These are phyloP conservation scores for Geosmithia putterillii DNA, from an alignment of 2,329 filamentous ascomycete genomes.

Conservation along the genomic window DNA sequence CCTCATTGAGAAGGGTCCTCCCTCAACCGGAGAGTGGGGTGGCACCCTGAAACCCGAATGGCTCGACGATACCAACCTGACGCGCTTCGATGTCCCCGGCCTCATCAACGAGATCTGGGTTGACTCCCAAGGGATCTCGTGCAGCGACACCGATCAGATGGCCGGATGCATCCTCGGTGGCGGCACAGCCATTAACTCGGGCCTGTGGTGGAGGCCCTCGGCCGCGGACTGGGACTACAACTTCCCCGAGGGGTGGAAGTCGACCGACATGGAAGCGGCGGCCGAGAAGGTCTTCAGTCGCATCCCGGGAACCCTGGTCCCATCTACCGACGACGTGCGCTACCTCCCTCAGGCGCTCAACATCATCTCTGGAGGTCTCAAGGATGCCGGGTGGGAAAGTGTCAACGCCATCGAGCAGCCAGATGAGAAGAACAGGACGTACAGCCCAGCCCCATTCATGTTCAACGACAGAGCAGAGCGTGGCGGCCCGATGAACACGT, in stretches of 20 bases:
- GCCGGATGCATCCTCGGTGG: slow-evolving; percentile 61
- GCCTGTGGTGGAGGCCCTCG: slow-evolving; percentile 57
- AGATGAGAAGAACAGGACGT: slow-evolving; percentile 52
- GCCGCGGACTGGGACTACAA: slow-evolving; percentile 58
- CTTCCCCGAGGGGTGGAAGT: slow-evolving; percentile 62
- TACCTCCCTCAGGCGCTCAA: slow-evolving; percentile 58
- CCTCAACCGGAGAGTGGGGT: slow-evolving; percentile 53
- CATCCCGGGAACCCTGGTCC: slow-evolving; percentile 57
- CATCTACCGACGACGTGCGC: slow-evolving; percentile 52
- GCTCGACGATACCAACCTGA: slow-evolving; percentile 48
- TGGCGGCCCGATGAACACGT: slow-evolving; percentile 59
- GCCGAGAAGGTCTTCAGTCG: slow-evolving; percentile 51
- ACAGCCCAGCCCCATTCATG: slow-evolving; percentile 54
- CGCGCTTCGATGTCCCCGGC: slow-evolving; percentile 60
- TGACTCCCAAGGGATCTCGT: slow-evolving; percentile 50
- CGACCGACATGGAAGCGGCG: slow-evolving; percentile 45
- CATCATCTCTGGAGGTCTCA: slow-evolving; percentile 46
- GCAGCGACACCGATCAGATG: slow-evolving; percentile 61
- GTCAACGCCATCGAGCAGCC: slow-evolving; percentile 49
- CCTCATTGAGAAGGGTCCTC: slow-evolving; percentile 47
- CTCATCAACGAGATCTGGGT: slow-evolving; percentile 61
- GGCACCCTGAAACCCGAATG: slow-evolving; percentile 49
- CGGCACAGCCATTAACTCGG: slow-evolving; percentile 54
- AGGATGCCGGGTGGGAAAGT: slow-evolving; percentile 47
- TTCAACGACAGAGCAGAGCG: slow-evolving; percentile 51